Evolutionary conservation across 1,139 yeast genomes (phyloP).

Genomic region (Spathaspora sp.): DNA sequence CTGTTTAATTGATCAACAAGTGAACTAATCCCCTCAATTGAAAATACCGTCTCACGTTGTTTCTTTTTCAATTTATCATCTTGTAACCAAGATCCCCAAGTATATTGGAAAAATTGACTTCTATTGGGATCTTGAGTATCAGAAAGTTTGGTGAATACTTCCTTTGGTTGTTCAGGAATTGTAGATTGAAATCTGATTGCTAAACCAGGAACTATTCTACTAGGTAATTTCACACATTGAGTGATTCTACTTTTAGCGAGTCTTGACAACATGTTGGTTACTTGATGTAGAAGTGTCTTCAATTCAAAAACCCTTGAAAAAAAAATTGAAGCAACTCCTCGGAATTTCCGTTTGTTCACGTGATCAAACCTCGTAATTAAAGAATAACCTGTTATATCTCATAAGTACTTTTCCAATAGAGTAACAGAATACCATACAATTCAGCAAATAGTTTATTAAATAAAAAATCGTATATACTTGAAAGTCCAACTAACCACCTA

Average conservation of each 20-base stretch:
- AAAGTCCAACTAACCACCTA: no score
- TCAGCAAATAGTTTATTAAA: no score
- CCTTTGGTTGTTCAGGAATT: conserved; percentile 25
- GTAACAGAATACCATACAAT: no score
- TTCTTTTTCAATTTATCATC: conserved; percentile 73
- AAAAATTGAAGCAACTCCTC: not conserved
- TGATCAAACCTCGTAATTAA: not conserved
- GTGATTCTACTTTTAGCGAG: not conserved
- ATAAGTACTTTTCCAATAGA: no score
- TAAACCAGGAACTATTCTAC: not conserved
- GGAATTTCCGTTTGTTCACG: no score
- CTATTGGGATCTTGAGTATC: conserved; percentile 71
- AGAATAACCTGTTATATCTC: not conserved
- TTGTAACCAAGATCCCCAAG: conserved; percentile 94
- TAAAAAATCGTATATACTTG: no score
- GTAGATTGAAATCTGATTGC: conserved; percentile 6
- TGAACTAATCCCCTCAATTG: conserved; percentile 69
- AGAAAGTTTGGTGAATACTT: conserved; percentile 50
- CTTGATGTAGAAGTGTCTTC: not conserved
- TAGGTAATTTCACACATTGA: not conserved
- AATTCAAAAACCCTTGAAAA: not conserved
- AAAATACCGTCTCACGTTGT: conserved; percentile 78
- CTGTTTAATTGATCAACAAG: conserved; percentile 43
- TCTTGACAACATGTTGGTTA: not conserved
- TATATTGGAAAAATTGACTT: conserved; percentile 75